phyloP scores from a whole-genome alignment of 768 basidiomycete species.

The Pulveroboletus sp. region DNA sequence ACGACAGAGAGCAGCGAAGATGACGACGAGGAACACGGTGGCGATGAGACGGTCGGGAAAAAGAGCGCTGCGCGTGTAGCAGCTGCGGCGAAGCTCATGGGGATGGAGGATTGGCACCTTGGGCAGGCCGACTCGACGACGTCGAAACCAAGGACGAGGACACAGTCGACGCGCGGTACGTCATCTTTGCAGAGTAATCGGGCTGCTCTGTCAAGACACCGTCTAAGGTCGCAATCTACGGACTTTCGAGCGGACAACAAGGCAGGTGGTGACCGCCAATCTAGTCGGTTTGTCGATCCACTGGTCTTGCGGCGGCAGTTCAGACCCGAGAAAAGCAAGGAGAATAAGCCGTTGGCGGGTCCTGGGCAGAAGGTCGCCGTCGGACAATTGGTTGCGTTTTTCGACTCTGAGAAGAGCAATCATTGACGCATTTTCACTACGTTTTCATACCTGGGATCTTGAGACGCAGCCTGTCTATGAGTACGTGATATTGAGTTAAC shows the following conservation, averaged over 20 bases:
- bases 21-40: no score
- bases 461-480: no score
- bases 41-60: conserved; percentile 56
- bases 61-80: conserved; percentile 29
- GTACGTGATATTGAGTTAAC: no score
- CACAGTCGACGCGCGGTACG: conserved; percentile 55
- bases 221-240: conserved; percentile 38
- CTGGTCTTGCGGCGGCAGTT: conserved; percentile 64
- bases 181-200: conserved; percentile 30
- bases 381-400: conserved; percentile 80
- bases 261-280: conserved; percentile 8
- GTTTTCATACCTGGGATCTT: not conserved
- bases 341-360: conserved; percentile 36
- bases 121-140: conserved; percentile 3
- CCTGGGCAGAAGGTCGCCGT: conserved; percentile 62
- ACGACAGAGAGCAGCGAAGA: conserved; percentile 36
- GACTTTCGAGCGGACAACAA: conserved; percentile 27
- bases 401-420: conserved; percentile 42
- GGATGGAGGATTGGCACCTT: conserved; percentile 16
- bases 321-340: conserved; percentile 37
- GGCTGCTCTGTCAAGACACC: conserved; percentile 21
- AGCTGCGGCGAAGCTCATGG: conserved; percentile 35
- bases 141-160: conserved; percentile 37
- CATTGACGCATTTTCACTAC: not conserved
- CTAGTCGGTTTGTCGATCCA: conserved; percentile 69